These are phyloP conservation scores for Sporothrix inflata DNA, from an alignment of 2,329 filamentous ascomycete species.

Conservation along the genomic window DNA sequence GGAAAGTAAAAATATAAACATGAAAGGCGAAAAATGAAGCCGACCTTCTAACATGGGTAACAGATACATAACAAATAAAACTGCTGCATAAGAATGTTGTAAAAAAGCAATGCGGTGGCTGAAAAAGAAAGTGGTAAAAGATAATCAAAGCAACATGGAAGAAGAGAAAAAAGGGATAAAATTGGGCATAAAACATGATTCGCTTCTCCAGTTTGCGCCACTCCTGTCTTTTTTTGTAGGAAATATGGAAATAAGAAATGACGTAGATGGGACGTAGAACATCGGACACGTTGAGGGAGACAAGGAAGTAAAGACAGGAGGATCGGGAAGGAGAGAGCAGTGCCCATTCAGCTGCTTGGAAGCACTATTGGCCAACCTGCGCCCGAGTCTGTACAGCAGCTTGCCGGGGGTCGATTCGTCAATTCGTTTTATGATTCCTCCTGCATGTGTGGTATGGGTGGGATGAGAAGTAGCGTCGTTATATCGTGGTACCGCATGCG, in stretches of 20 bases:
- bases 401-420: not conserved
- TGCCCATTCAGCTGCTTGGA: not conserved
- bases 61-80: not conserved
- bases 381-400: not conserved
- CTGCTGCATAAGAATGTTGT: not conserved
- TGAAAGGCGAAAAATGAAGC: not conserved
- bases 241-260: not conserved
- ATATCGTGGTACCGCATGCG: not conserved
- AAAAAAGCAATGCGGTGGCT: not conserved
- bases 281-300: not conserved
- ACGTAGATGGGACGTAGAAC: not conserved
- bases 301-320: not conserved
- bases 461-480: not conserved
- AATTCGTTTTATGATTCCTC: not conserved
- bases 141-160: not conserved
- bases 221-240: not conserved
- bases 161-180: not conserved
- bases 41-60: not conserved
- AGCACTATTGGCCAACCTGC: not conserved
- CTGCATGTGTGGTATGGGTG: not conserved
- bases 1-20: not conserved
- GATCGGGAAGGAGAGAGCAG: not conserved
- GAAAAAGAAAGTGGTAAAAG: not conserved
- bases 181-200: not conserved
- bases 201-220: conserved; percentile 17